These are phyloP conservation scores for Penstemon eatonii DNA, from an alignment of 257 asterid species.

Conservation along the genomic window DNA sequence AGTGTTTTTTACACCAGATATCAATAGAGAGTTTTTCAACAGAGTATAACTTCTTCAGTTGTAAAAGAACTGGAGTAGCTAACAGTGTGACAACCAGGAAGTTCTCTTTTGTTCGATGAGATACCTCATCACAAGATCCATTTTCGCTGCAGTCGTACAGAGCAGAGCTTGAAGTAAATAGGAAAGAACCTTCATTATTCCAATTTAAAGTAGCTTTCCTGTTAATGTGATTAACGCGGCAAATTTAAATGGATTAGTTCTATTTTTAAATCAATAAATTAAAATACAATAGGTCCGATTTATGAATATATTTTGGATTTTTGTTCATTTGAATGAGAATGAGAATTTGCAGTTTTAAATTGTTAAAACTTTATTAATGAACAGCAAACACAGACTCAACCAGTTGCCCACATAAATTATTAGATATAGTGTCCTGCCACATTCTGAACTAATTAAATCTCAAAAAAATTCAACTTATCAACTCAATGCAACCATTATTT, in stretches of 20 bases:
- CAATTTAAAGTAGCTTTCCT: slow-evolving; percentile 87
- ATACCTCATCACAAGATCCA: slow-evolving; percentile 91
- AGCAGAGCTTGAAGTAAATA: slow-evolving; percentile 97
- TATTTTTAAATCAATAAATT: too few relatives aligned
- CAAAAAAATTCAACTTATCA: not conserved
- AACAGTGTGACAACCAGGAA: slow-evolving; percentile 20
- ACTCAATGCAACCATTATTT: not conserved
- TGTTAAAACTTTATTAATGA: not conserved
- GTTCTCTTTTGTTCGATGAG: slow-evolving; percentile 31
- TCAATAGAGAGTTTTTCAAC: slow-evolving; percentile 4
- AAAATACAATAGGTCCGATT: too few relatives aligned
- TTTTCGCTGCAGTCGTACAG: slow-evolving; percentile 84
- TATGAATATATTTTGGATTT: too few relatives aligned
- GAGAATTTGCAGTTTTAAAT: too few relatives aligned
- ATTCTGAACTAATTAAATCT: not conserved
- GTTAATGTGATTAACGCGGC: slow-evolving; percentile 25
- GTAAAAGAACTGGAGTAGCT: not conserved
- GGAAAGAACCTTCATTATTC: slow-evolving; percentile 92
- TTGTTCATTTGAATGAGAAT: too few relatives aligned
- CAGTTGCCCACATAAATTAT: not conserved
- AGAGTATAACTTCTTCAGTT: not conserved
- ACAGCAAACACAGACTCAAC: not conserved
- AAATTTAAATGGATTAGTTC: slow-evolving; percentile 2
- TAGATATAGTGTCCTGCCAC: not conserved
- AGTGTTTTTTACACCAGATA: not conserved